Percentiles rank a stretch among this genome's conserved stretches.
phyloP scores from a whole-genome alignment of 169 alveolate species.

The Plasmodium chabaudi region DNA sequence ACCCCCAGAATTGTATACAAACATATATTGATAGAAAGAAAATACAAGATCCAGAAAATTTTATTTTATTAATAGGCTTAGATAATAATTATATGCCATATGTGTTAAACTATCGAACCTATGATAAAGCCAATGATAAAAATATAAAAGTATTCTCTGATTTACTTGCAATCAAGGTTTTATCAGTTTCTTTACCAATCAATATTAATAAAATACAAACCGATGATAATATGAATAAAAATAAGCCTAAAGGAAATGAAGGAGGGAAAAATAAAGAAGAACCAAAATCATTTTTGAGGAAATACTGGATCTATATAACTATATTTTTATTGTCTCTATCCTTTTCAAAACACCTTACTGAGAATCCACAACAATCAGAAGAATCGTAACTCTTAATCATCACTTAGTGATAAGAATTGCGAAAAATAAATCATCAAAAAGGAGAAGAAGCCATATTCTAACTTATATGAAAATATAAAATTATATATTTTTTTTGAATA shows the following conservation, averaged over 20 bases:
- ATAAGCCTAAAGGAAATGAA: conserved; percentile 20
- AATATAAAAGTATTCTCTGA: conserved; percentile 22
- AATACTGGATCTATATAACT: conserved; percentile 47
- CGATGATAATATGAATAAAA: conserved; percentile 15
- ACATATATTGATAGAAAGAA: conserved; percentile 42
- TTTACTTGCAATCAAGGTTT: conserved; percentile 13
- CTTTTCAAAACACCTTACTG: conserved; percentile 41
- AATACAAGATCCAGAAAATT: conserved; percentile 24
- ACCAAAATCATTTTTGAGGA: conserved; percentile 62
- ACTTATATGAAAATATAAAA: background rate
- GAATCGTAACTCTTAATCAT: background rate
- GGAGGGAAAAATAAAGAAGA: conserved; percentile 1
- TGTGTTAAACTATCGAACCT: conserved; percentile 22
- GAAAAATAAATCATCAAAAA: background rate
- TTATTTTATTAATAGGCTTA: conserved; percentile 35
- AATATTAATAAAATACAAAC: conserved; percentile 19
- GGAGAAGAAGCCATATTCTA: background rate
- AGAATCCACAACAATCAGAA: conserved; percentile 5
- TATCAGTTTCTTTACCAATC: conserved; percentile 32
- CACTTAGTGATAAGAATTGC: background rate
- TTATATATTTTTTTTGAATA: background rate
- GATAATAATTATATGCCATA: conserved; percentile 56
- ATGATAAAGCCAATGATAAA: conserved; percentile 15
- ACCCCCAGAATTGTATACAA: conserved; percentile 30
- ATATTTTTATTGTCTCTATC: conserved; percentile 50